phyloP scores from a whole-genome alignment of 2,329 filamentous ascomycete genomes.

The Monosporascus sp. region DNA sequence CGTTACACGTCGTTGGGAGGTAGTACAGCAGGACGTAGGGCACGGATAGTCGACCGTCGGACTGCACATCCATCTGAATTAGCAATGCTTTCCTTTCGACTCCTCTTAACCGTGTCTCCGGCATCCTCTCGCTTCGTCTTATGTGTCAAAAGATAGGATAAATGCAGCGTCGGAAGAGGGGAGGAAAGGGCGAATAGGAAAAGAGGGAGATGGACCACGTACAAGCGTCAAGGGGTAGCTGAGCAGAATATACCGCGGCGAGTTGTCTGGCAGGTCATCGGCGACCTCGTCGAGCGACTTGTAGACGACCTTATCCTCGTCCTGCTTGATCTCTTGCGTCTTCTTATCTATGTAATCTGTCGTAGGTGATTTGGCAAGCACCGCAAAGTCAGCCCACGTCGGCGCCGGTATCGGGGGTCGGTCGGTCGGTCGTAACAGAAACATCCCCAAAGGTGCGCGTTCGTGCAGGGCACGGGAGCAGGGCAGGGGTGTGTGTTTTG shows the following conservation, averaged over 20 bases:
- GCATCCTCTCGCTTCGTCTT: too few species aligned
- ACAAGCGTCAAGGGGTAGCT: slow-evolving; percentile 89
- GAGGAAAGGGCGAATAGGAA: neutral
- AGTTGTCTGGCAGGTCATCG: slow-evolving; percentile 88
- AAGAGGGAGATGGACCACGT: slow-evolving; percentile 21
- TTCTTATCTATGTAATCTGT: slow-evolving; percentile 86
- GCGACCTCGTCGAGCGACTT: slow-evolving; percentile 73
- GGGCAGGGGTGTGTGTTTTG: neutral
- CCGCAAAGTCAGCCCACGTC: slow-evolving; percentile 3
- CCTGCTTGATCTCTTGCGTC: slow-evolving; percentile 82
- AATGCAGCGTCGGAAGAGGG: neutral
- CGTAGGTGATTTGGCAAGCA: neutral
- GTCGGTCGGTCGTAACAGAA: too few species aligned
- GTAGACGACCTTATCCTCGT: slow-evolving; percentile 73
- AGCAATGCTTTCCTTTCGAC: too few species aligned
- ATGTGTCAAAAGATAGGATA: neutral
- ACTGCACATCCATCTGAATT: slow-evolving; percentile 39
- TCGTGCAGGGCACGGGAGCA: too few species aligned
- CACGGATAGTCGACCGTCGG: slow-evolving; percentile 77
- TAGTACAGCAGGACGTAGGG: slow-evolving; percentile 96
- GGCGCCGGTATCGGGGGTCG: too few species aligned
- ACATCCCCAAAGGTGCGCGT: too few species aligned
- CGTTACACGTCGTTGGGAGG: slow-evolving; percentile 86
- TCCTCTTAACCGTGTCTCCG: too few species aligned
- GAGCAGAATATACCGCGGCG: slow-evolving; percentile 82